Base-by-base conservation (phyloP, 257 asterid species). In the Knoxia roxburghii region DNA sequence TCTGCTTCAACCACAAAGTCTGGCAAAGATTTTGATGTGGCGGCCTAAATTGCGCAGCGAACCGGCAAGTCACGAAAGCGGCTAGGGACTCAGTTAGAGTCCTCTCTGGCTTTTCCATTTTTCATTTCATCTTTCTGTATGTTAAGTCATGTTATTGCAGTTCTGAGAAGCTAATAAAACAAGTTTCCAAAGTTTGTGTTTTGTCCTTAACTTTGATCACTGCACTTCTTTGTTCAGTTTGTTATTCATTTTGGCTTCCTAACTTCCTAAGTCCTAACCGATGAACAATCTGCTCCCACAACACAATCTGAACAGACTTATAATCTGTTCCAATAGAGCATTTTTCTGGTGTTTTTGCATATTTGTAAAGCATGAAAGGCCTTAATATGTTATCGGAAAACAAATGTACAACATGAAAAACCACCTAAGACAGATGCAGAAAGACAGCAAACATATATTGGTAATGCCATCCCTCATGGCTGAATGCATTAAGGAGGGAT, bases 31-130 rank as follows among this genome's bases (percentile, higher is more conserved):
- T 30, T 65, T 39, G 41, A 41, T 41, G 46, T 39, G 41, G 10
- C 9, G 46, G 81, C 63, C 65, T 40, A 69, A 66, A 60, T 35
- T 61, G 62, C 70, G 50, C 62, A 27, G 77, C 76, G 50, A 63
- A 74, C 86, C 83, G 89, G 89, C 92, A 86, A 86, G 92, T 85
- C 91, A 83, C 79, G 43, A 5, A 80, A 82, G n/a, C 72, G 86
- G 90, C 90, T 78, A 69, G 54, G 69, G 85, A 67, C 88, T 85
- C 83, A 12, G 59, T 58, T 64, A 40, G 82, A 79, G 87, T 81
- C 87, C 75, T 70, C 66, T 64, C 56, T 72, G 85, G 87, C 60
- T 54, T 21, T 56, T 21, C 83, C 80, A 69, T 30, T 60, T 20
- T 60, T 75, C 58, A n/a, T 43, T 56, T 52, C 29, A 8, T 33